phyloP scores from a whole-genome alignment of 768 basidiomycete species.

The Piloderma croceum region DNA sequence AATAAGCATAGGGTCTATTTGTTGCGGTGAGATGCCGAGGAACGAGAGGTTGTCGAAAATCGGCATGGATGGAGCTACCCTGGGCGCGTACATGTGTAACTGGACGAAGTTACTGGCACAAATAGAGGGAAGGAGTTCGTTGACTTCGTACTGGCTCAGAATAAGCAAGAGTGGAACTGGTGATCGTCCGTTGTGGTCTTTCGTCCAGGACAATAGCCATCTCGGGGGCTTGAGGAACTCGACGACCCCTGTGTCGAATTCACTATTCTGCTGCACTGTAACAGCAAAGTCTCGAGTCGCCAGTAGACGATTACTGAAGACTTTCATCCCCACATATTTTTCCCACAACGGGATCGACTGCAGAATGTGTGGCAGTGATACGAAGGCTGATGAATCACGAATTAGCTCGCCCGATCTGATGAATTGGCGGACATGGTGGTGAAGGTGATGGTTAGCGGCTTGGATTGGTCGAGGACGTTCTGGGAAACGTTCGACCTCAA shows the following conservation, averaged over 20 bases:
- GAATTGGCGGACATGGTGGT: constrained; percentile 22
- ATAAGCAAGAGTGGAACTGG: constrained; percentile 24
- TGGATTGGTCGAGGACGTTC: constrained; percentile 29
- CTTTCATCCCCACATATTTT: constrained; percentile 13
- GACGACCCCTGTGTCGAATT: too few species aligned
- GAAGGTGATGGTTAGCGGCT: constrained; percentile 23
- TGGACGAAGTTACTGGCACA: constrained; percentile 25
- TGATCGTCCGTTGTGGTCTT: background rate
- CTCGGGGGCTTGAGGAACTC: too few species aligned
- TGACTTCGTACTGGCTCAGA: constrained; percentile 37
- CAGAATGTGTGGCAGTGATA: constrained; percentile 12
- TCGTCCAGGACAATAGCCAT: too few species aligned
- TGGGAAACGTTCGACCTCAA: constrained; percentile 39
- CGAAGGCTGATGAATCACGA: constrained; percentile 13
- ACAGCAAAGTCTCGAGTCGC: constrained; percentile 31
- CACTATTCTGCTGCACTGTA: constrained; percentile 26
- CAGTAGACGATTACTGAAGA: constrained; percentile 16
- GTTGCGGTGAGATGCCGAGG: constrained; percentile 21
- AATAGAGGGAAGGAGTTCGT: constrained; percentile 34
- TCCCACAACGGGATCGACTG: too few species aligned
- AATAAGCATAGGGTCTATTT: constrained; percentile 12
- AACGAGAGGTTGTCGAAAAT: constrained; percentile 34
- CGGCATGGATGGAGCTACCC: constrained; percentile 27
- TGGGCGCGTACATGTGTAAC: constrained; percentile 40
- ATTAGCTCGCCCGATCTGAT: constrained; percentile 25